Evolutionary conservation across 83 land plant genomes (phyloP).

Genomic region (Thuja plicata): DNA sequence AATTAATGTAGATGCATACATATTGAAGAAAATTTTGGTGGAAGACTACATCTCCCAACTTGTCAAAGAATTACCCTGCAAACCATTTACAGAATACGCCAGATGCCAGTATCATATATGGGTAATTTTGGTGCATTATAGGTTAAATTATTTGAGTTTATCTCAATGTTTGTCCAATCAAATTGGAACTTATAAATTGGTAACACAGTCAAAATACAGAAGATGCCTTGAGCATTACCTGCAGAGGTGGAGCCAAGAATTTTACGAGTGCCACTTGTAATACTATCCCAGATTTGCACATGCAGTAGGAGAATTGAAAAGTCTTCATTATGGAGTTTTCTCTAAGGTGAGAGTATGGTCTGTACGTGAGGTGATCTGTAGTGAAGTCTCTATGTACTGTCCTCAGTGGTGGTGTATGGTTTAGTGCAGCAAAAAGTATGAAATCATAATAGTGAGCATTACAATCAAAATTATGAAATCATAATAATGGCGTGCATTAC

Average conservation of each 20-base stretch:
- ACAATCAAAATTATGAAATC: no score
- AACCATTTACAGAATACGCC: background rate
- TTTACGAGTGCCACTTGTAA: no score
- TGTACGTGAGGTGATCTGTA: no score
- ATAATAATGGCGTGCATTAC: no score
- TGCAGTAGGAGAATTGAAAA: no score
- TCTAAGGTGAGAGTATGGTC: no score
- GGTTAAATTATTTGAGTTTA: background rate
- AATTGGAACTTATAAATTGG: background rate
- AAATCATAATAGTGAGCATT: no score
- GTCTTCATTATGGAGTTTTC: no score
- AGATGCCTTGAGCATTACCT: background rate
- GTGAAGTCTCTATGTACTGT: no score
- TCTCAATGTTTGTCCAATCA: background rate
- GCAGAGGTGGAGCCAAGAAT: background rate
- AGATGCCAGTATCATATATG: background rate
- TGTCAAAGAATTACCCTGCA: slow-evolving; percentile 4
- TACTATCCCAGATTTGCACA: no score
- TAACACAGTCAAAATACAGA: background rate
- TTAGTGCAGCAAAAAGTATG: no score
- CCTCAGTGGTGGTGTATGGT: no score
- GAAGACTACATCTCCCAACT: background rate
- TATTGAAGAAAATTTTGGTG: background rate
- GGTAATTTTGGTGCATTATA: background rate
- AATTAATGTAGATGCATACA: background rate